phyloP scores from a whole-genome alignment of 768 basidiomycete genomes.

The Boletus rubroflammeus region DNA sequence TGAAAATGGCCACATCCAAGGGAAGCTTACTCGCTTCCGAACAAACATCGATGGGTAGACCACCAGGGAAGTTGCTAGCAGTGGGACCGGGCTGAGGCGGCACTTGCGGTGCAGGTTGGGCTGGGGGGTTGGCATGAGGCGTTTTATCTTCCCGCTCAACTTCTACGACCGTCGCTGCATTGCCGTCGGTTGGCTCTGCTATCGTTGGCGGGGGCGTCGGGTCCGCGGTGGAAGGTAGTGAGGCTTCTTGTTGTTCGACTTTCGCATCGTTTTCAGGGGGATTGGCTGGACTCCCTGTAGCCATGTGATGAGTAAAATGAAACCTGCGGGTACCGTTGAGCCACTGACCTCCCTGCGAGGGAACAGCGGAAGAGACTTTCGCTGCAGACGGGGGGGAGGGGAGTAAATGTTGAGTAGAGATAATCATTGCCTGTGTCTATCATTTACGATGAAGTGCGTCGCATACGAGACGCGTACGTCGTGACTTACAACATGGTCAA shows the following conservation, averaged over 20 bases:
- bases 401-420: conserved; percentile 79
- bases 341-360: conserved; percentile 28
- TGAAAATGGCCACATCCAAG: conserved; percentile 89
- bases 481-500: conserved; percentile 48
- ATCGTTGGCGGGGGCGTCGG: conserved; percentile 28
- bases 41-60: conserved; percentile 68
- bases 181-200: conserved; percentile 22
- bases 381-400: conserved; percentile 36
- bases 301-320: not conserved
- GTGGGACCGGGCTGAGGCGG: conserved; percentile 21
- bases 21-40: conserved; percentile 89
- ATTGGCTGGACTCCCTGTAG: conserved; percentile 22
- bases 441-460: conserved; percentile 1
- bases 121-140: conserved; percentile 24
- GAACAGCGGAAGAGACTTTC: conserved; percentile 20
- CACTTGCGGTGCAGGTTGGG: conserved; percentile 18
- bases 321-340: not conserved
- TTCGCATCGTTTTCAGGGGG: conserved; percentile 26
- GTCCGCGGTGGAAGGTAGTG: conserved; percentile 32
- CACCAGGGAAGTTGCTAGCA: conserved; percentile 35
- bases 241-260: conserved; percentile 34
- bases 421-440: conserved; percentile 88
- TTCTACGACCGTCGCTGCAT: conserved; percentile 44
- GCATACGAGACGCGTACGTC: not conserved
- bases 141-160: conserved; percentile 41